These are phyloP conservation scores for Pseudogymnoascus sp. DNA, from an alignment of 2,329 filamentous ascomycete species.

Conservation along the genomic window DNA sequence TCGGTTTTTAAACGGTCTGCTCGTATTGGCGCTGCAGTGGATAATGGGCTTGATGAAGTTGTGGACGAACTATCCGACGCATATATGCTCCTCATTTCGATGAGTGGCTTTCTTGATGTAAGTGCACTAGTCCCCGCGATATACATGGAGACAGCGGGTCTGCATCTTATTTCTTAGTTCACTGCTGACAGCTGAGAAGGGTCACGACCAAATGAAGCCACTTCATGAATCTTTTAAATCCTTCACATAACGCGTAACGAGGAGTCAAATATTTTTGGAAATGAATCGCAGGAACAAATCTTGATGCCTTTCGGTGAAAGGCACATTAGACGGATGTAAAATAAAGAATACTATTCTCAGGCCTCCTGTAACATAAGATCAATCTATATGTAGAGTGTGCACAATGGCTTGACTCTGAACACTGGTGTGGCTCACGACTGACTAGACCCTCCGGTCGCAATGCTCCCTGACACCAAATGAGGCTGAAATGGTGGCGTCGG, in stretches of 20 bases:
- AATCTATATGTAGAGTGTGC: neutral
- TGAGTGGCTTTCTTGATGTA: slow-evolving; percentile 82
- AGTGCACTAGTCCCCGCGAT: slow-evolving; percentile 27
- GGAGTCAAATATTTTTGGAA: neutral
- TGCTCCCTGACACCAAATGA: neutral
- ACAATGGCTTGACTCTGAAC: neutral
- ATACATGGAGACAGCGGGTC: neutral
- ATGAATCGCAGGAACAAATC: neutral
- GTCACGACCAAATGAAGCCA: slow-evolving; percentile 2
- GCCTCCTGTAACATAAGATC: neutral
- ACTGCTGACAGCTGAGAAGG: neutral
- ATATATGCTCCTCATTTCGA: slow-evolving; percentile 72
- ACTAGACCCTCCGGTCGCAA: neutral
- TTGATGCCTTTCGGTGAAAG: neutral
- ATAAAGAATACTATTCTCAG: neutral
- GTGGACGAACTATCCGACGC: slow-evolving; percentile 75
- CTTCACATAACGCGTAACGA: neutral
- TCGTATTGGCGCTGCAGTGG: slow-evolving; percentile 53
- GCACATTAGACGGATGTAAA: slow-evolving; percentile 4
- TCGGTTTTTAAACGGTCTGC: slow-evolving; percentile 85
- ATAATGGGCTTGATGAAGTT: slow-evolving; percentile 45
- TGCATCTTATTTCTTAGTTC: neutral
- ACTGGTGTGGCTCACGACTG: neutral
- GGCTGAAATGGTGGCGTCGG: neutral
- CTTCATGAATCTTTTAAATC: slow-evolving; percentile 4